phyloP scores from a whole-genome alignment of 108 stramenopile genomes.

The Pseudonitzschia pungens region DNA sequence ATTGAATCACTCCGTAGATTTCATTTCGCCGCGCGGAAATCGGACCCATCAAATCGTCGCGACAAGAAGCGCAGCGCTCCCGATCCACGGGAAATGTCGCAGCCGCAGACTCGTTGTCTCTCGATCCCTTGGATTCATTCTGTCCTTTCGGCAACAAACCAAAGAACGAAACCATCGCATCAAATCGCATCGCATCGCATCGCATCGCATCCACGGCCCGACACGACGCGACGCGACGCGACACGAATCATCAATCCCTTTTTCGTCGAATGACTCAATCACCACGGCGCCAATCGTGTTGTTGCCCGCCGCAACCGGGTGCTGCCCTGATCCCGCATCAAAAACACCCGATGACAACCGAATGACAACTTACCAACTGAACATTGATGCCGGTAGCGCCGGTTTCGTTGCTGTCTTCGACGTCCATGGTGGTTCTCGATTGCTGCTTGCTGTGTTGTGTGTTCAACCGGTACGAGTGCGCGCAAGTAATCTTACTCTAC shows the following conservation, averaged over 20 bases:
- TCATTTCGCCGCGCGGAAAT: background rate
- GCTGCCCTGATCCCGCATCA: no score
- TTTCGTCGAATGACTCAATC: no score
- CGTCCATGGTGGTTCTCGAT: slow-evolving; percentile 26
- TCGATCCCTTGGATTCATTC: no score
- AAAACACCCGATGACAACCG: no score
- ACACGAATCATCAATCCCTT: background rate
- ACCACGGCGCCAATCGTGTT: no score
- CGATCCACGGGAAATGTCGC: background rate
- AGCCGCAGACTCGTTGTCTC: background rate
- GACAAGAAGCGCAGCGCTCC: background rate
- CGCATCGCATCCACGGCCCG: no score
- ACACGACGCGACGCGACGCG: background rate
- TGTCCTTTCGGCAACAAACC: no score
- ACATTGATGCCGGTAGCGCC: background rate
- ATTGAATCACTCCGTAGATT: background rate
- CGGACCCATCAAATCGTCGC: background rate
- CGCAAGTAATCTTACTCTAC: no score
- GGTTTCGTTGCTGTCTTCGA: slow-evolving; percentile 29
- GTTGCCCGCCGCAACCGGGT: no score
- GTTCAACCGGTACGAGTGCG: no score
- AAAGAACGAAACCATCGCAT: background rate
- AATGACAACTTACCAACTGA: slow-evolving; percentile 22
- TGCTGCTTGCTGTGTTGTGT: no score
- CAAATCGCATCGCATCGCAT: no score